Conservation (phyloP, 2,329 filamentous ascomycete species). For the Pyrenophora seminiperda region DNA sequence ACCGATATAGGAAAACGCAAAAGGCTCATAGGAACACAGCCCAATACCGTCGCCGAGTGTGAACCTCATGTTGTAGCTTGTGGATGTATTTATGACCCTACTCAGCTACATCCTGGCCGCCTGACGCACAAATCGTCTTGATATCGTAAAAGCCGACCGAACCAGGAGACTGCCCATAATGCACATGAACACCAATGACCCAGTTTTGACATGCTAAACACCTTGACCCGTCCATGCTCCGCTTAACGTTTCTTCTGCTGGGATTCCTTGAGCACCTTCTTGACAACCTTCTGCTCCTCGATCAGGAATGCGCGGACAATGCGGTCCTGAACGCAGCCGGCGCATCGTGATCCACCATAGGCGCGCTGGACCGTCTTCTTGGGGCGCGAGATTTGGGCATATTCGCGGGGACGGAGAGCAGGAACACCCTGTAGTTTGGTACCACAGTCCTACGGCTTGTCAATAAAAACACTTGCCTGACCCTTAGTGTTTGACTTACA, state of each 20-base stretch:
- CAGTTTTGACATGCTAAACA: constrained; percentile 45
- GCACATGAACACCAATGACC: constrained; percentile 51
- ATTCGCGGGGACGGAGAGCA: constrained; percentile 97
- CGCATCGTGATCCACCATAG: constrained; percentile 96
- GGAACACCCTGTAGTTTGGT: constrained; percentile 96
- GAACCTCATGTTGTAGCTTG: constrained; percentile 29
- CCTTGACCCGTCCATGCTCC: constrained; percentile 30
- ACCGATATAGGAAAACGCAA: background rate
- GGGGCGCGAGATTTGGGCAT: constrained; percentile 93
- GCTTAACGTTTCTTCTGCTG: constrained; percentile 72
- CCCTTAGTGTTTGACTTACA: constrained; percentile 36
- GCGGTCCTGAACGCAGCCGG: constrained; percentile 97
- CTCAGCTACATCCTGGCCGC: constrained; percentile 42
- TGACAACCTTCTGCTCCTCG: constrained; percentile 99
- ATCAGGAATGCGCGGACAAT: constrained; percentile 98
- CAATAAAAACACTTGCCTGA: constrained; percentile 12
- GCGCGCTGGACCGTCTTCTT: constrained; percentile 99
- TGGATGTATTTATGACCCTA: constrained; percentile 45
- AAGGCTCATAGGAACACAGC: too few relatives aligned
- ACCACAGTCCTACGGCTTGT: constrained; percentile 81
- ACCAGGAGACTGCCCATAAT: constrained; percentile 49
- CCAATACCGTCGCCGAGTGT: background rate
- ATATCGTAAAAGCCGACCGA: constrained; percentile 47
- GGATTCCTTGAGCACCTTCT: constrained; percentile 99
- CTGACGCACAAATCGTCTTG: constrained; percentile 45